A percentile compares a stretch with the other conserved stretches of the same genome.
Evolutionary conservation across 202 grass and related monocot genomes (phyloP).

Genomic region (Elaeis oleifera): DNA sequence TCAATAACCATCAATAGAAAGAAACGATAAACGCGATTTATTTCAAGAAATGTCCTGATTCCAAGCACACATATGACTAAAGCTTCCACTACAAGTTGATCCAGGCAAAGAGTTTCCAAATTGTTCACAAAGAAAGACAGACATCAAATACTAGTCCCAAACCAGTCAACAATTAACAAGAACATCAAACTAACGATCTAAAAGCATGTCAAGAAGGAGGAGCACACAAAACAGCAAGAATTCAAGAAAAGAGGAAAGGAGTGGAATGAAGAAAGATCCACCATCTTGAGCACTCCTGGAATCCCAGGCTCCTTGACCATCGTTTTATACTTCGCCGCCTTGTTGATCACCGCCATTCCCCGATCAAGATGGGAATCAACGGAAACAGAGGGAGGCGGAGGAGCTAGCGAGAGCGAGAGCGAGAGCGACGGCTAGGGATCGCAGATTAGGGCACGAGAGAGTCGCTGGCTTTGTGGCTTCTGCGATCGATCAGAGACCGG

Average conservation of each 20-base stretch:
- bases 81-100: too few species aligned
- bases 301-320: constrained; percentile 1
- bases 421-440: neutral
- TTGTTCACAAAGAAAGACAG: too few species aligned
- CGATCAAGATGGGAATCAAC: neutral
- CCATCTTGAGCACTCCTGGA: constrained; percentile 20
- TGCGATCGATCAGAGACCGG: neutral
- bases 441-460: neutral
- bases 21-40: neutral
- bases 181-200: neutral
- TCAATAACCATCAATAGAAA: neutral
- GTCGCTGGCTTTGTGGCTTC: neutral
- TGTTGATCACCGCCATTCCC: constrained; percentile 11
- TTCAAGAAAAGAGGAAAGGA: neutral
- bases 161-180: too few species aligned
- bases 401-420: neutral
- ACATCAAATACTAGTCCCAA: too few species aligned
- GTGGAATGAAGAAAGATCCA: neutral
- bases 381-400: neutral
- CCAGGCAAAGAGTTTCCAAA: too few species aligned
- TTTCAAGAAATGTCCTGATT: too few species aligned
- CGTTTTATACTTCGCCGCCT: constrained; percentile 14
- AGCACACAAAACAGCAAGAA: neutral
- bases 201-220: neutral
- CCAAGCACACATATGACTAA: too few species aligned